Evolutionary conservation across 495 filamentous ascomycete species (phyloP).

Genomic region (Daldinia loculata): DNA sequence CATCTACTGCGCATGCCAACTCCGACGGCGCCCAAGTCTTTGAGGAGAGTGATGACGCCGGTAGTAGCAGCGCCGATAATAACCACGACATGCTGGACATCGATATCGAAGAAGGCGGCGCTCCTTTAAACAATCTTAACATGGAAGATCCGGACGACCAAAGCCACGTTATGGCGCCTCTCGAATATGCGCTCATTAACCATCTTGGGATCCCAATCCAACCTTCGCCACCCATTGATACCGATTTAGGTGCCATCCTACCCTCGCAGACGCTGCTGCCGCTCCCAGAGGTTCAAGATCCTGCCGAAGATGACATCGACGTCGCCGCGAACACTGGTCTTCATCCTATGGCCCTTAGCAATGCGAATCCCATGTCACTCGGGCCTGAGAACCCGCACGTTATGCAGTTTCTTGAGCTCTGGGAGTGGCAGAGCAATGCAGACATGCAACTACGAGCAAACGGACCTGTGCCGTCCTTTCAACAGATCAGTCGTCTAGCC

Average conservation of each 20-base stretch:
- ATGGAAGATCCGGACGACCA: slow-evolving; percentile 44
- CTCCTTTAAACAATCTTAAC: slow-evolving; percentile 34
- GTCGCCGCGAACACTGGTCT: slow-evolving; percentile 28
- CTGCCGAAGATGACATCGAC: slow-evolving; percentile 32
- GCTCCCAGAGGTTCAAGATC: slow-evolving; percentile 21
- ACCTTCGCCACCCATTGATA: slow-evolving; percentile 14
- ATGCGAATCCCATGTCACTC: slow-evolving; percentile 40
- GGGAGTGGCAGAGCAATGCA: slow-evolving; percentile 36
- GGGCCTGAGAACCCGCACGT: slow-evolving; percentile 41
- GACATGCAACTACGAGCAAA: slow-evolving; percentile 19
- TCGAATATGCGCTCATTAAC: slow-evolving; percentile 33
- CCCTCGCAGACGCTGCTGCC: not conserved
- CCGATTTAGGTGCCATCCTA: slow-evolving; percentile 5
- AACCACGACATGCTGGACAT: slow-evolving; percentile 40
- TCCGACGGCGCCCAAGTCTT: slow-evolving; percentile 23
- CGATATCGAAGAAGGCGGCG: slow-evolving; percentile 39
- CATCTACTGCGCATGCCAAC: slow-evolving; percentile 26
- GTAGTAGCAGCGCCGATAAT: slow-evolving; percentile 26
- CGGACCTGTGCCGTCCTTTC: slow-evolving; percentile 16
- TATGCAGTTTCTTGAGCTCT: slow-evolving; percentile 40
- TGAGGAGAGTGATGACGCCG: slow-evolving; percentile 35
- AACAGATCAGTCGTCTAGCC: slow-evolving; percentile 26
- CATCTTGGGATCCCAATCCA: slow-evolving; percentile 1
- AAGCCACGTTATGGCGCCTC: slow-evolving; percentile 13
- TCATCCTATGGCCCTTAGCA: slow-evolving; percentile 40